Evolutionary conservation across 768 basidiomycete species (phyloP), one percentile per base, ranked within the genome.

Genomic region (Agrocybe pediades): DNA sequence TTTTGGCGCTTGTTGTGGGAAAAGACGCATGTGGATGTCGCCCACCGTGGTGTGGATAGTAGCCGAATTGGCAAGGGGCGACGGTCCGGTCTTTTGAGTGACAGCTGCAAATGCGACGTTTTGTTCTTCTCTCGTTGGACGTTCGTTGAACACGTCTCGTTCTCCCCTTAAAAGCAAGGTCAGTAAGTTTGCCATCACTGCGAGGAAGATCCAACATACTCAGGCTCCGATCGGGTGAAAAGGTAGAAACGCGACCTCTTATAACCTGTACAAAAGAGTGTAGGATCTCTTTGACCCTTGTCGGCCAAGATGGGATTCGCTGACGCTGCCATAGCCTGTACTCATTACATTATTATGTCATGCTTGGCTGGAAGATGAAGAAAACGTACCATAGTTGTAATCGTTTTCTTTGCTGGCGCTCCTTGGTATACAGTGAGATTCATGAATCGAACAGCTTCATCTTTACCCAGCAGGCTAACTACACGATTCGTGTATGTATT

Each of bases 71-170:
- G 93, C 90, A 26, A 93, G 71, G 0, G 85, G 84, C 1, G 90
- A 88, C 6, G 86, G 85, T 1, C 86, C 82, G 51, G 74, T 73
- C 56, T 77, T 69, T 11, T 79, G 64, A 1, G 71, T 68, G 15
- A 80, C 71, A 3, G 82, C 77, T 1, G 88, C 76, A 7, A 87
- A 70, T 2, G 94, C 94, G 44, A 95, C 84, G 25, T 84, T 88
- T 68, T 94, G 95, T 65, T 99, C 97, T 67, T 98, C 97, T 46
- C 95, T 83, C 1, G 96, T 98, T 2, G 97, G 97, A 42, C 90
- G 83, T 71, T 99, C 97, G 69, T 99, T 99, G 83, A 98, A 98
- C 50, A 99, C 87, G 61, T 99, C 97, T 53, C 97, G 87, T 59
- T 98, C 96, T 25, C 85, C 85, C 1, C n/a, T n/a, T n/a, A n/a